Base-by-base conservation (phyloP, 352 stramenopile genomes). In the Globisporangium canariense region DNA sequence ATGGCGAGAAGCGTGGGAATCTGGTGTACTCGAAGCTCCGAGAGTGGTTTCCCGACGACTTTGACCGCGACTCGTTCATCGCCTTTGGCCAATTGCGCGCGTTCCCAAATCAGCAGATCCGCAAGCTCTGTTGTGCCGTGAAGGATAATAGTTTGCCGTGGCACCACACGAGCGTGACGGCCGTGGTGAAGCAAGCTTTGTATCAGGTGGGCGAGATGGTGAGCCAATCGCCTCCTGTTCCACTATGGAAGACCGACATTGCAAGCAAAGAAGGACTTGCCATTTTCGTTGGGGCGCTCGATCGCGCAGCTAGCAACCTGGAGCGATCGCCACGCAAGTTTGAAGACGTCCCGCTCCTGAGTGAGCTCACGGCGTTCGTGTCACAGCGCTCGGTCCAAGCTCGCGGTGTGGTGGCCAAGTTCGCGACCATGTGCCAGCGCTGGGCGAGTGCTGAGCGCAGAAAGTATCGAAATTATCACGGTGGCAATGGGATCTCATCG, bases 231-330 rank as follows among this genome's bases (percentile, higher is more conserved):
- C 22, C 38, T 1, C 74, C 79, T 5, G 20, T 62, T 6, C 22
- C 74, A 0, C 6, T 71, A 0, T 88, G 81, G 79, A 83, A 86
- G 25, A 56, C 46, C 0, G 81, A 88, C 6, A 71, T 91, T 43
- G 34, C 58, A 13, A 13, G 65, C 4, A n/a, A n/a, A 11, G 9
- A 57, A 0, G 51, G 64, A 0, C 58, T 66, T 10, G 11, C 67
- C 0, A 16, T 64, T n/a, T 59, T 79, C 13, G 71, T 74, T 14
- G 65, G 60, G 7, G 67, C 63, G 11, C 28, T 57, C 14, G 30
- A 57, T 57, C 51, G 51, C 14, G 16, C 16, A 14, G 50, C 50
- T 2, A 45, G 10, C 20, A 47, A 36, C 47, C 36, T 60, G 54
- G 11, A n/a, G 13, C 11, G 20, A 20, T 50, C 34, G 2, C 36